Conservation (phyloP, 2,329 filamentous ascomycete genomes). For the Diaporthe citriasiana region DNA sequence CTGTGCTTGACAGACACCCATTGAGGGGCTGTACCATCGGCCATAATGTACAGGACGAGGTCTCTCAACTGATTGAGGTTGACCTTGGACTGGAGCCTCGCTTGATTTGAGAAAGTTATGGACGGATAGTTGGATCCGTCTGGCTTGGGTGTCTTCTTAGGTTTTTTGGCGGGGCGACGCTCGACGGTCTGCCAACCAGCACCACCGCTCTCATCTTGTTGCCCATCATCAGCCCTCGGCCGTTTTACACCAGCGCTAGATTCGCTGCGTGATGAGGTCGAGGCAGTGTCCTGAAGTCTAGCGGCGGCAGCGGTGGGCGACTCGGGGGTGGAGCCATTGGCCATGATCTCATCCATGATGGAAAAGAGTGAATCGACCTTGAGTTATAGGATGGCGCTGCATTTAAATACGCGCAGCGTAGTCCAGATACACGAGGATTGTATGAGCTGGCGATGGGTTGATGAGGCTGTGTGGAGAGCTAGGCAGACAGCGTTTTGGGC, state of each 20-base stretch:
- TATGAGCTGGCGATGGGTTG: background rate
- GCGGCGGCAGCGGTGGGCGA: conserved; percentile 1
- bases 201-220: conserved; percentile 50
- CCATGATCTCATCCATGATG: conserved; percentile 22
- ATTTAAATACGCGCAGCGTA: background rate
- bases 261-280: conserved; percentile 35
- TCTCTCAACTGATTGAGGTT: conserved; percentile 74
- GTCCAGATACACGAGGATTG: background rate
- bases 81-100: conserved; percentile 73
- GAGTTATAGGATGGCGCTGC: background rate
- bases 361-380: background rate
- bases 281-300: background rate
- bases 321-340: background rate
- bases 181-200: conserved; percentile 64
- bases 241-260: conserved; percentile 40
- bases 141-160: conserved; percentile 71
- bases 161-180: conserved; percentile 68
- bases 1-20: conserved; percentile 76
- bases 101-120: conserved; percentile 69
- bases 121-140: conserved; percentile 71
- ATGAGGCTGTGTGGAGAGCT: background rate
- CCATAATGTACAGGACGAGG: conserved; percentile 75
- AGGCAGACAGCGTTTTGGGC: background rate
- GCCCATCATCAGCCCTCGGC: conserved; percentile 36
- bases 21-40: conserved; percentile 74